A percentile compares a stretch with the other conserved stretches of the same genome.
Evolutionary conservation across 768 basidiomycete species (phyloP).

Genomic region (Suillus subluteus): DNA sequence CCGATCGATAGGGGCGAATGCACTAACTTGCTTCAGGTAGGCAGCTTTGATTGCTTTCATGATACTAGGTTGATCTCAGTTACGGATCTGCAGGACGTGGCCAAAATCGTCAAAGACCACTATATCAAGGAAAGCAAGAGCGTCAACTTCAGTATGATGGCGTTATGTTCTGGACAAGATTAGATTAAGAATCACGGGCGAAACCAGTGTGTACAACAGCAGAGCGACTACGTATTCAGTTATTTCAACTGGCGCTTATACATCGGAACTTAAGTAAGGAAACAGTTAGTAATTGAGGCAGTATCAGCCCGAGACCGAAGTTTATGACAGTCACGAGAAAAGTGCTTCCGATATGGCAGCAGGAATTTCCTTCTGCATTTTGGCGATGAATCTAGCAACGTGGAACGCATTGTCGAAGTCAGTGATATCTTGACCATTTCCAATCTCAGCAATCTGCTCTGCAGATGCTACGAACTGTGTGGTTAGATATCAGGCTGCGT

Average conservation of each 20-base stretch:
- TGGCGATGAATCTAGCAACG: constrained; percentile 34
- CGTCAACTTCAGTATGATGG: constrained; percentile 52
- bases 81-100: constrained; percentile 43
- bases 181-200: neutral
- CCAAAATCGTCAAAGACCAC: constrained; percentile 46
- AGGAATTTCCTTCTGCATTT: constrained; percentile 34
- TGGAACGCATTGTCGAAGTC: constrained; percentile 36
- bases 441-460: constrained; percentile 37
- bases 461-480: constrained; percentile 36
- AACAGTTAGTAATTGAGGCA: neutral
- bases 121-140: constrained; percentile 43
- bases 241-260: neutral
- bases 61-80: constrained; percentile 1
- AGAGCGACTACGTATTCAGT: neutral
- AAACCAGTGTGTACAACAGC: constrained; percentile 5
- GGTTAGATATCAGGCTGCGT: neutral
- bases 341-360: constrained; percentile 35
- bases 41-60: neutral
- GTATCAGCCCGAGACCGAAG: neutral
- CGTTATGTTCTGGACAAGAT: constrained; percentile 39
- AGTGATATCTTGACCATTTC: constrained; percentile 37
- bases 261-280: neutral
- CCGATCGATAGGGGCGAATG: constrained; percentile 81
- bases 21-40: constrained; percentile 58
- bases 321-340: constrained; percentile 12